Conservation (phyloP, 768 basidiomycete species). For the Tylopilus felleus region DNA sequence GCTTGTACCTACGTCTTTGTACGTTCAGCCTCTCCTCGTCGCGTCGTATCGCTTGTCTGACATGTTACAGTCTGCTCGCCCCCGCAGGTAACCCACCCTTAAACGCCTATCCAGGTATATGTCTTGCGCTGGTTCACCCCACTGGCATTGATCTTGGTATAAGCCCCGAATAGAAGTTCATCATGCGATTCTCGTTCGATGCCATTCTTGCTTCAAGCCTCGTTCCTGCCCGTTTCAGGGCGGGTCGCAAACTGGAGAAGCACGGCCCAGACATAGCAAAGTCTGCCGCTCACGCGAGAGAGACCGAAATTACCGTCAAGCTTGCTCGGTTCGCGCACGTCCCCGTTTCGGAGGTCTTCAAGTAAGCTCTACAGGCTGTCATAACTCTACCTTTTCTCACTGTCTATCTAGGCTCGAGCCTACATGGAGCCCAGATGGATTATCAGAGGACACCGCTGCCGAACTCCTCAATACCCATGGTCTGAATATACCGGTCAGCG, state of each 20-base stretch:
- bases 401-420: slow-evolving; percentile 22
- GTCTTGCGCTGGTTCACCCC: neutral
- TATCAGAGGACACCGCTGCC: slow-evolving; percentile 19
- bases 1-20: slow-evolving; percentile 29
- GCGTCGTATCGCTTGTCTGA: slow-evolving; percentile 7
- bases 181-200: slow-evolving; percentile 22
- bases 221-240: slow-evolving; percentile 23
- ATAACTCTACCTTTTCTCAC: neutral
- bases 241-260: slow-evolving; percentile 10
- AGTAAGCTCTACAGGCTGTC: slow-evolving; percentile 10
- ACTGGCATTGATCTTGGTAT: slow-evolving; percentile 5
- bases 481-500: slow-evolving; percentile 27
- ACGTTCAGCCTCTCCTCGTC: slow-evolving; percentile 8
- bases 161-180: slow-evolving; percentile 13
- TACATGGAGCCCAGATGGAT: slow-evolving; percentile 23
- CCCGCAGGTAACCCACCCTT: slow-evolving; percentile 31
- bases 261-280: slow-evolving; percentile 26
- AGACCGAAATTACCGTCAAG: slow-evolving; percentile 20
- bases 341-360: slow-evolving; percentile 22
- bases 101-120: slow-evolving; percentile 21
- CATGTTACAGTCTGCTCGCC: slow-evolving; percentile 20
- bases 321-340: slow-evolving; percentile 28
- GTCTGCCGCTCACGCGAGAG: slow-evolving; percentile 10
- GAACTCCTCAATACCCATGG: slow-evolving; percentile 23
- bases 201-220: slow-evolving; percentile 21